Base-by-base conservation (phyloP, 1,139 yeast genomes). In the Candida neerlandica region DNA sequence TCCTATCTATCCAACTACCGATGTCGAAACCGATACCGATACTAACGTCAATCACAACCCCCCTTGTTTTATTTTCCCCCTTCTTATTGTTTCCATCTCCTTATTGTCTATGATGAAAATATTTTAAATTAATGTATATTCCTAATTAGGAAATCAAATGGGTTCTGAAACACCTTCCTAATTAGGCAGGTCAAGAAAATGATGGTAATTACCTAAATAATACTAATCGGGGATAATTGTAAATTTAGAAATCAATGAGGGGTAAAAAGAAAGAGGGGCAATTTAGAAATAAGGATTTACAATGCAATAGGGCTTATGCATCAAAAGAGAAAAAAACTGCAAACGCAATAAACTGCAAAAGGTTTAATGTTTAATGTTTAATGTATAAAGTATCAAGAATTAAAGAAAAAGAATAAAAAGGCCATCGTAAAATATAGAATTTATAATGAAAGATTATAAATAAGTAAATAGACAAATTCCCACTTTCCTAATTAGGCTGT, bases 401-500 rank as follows among this genome's bases (percentile, higher is more conserved):
- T 16, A n/a, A 14, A 15, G 19, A 6, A 33, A 12, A 12, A n/a
- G 14, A 33, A n/a, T 32, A 32, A n/a, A 32, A 6, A 32, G 15
- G 9, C 34, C 34, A 32, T 32, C 34, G 34, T 32, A 32, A 32
- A 32, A 32, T 14, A 32, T 32, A 32, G 27, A 23, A 23, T 23
- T 23, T 23, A 4, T 23, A 6, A 23, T 23, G 27, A 23, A 4
- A 10, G 7, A 23, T 23, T 23, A 23, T 23, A 23, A 23, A 23
- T 23, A 23, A 23, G 16, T 32, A 32, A 32, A n/a, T 32, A 32
- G 15, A n/a, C 2, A 14, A 33, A 33, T 33, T 37, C 41, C 41
- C 41, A 37, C 41, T 37, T 37, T n/a, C 41, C 41, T 37, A 37
- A 37, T 37, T 37, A 37, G 41, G 41, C 12, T 15, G 23, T 16